Evolutionary conservation across 2,329 filamentous ascomycete species (phyloP).

Genomic region (Sphaerostilbella broomeana): DNA sequence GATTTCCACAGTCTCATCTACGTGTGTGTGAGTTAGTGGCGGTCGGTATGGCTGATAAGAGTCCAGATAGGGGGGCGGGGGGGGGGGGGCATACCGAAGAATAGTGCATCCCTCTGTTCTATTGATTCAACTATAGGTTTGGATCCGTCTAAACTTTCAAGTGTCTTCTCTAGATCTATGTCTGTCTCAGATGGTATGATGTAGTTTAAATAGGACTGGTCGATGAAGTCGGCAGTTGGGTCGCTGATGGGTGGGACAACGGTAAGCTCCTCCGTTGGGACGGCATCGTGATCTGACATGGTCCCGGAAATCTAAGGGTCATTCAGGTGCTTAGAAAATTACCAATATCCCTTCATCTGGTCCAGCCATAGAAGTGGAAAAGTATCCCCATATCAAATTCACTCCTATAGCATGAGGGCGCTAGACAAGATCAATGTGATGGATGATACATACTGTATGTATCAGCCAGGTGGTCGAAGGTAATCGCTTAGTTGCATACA

Average conservation of each 20-base stretch:
- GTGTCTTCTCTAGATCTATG: slow-evolving; percentile 46
- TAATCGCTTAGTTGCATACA: slow-evolving; percentile 6
- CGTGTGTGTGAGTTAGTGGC: slow-evolving; percentile 25
- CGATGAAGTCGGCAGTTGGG: slow-evolving; percentile 38
- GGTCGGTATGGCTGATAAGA: slow-evolving; percentile 25
- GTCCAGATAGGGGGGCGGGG: slow-evolving; percentile 16
- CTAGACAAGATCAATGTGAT: too few relatives aligned
- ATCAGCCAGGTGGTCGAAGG: not conserved
- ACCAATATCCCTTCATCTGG: not conserved
- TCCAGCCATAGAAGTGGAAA: not conserved
- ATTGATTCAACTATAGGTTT: slow-evolving; percentile 50
- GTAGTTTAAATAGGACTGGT: slow-evolving; percentile 54
- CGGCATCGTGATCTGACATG: slow-evolving; percentile 19
- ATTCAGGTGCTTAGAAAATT: too few relatives aligned
- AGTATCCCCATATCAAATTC: too few relatives aligned
- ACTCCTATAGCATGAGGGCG: too few relatives aligned
- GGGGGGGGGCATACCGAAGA: slow-evolving; percentile 70
- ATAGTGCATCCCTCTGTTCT: slow-evolving; percentile 56
- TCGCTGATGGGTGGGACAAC: slow-evolving; percentile 20
- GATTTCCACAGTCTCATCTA: slow-evolving; percentile 68
- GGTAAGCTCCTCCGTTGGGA: slow-evolving; percentile 19
- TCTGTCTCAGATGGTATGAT: slow-evolving; percentile 52
- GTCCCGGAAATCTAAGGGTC: too few relatives aligned
- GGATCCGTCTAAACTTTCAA: slow-evolving; percentile 38
- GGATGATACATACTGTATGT: not conserved